Base-by-base conservation (phyloP, 169 alveolate genomes). In the Plasmodium inui region DNA sequence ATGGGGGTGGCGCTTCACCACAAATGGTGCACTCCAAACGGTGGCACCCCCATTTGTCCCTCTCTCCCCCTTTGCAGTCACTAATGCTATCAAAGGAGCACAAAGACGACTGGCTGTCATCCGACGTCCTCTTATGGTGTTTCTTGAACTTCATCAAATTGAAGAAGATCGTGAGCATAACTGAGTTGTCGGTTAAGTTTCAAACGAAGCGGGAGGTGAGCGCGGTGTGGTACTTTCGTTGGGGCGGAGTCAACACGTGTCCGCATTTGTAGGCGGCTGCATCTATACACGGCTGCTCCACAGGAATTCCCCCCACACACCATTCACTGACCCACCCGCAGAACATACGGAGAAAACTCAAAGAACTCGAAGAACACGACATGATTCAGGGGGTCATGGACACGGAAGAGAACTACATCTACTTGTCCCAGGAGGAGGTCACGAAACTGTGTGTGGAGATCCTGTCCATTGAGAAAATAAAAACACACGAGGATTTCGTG, bases 331-430 rank as follows among this genome's bases (percentile, higher is more conserved):
- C 39, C 39, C 71, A n/a, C 41, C 6, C 14, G 39, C 53, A 88
- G 94, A 85, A 88, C 72, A 88, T 88, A 39, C 3, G 82, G 9
- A 80, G 82, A 88, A 88, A 79, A 61, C 82, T 88, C 26, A 85
- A 88, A 44, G 90, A 88, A 41, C 72, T 88, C 30, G 94, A 88
- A 80, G 89, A 78, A n/a, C 89, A 44, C 34, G 94, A 88, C 39
- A 79, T 88, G 94, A 88, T 88, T n/a, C 81, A 88, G 22, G 94
- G 94, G 12, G 94, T 88, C 46, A 41, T 88, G 39, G 94, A 88
- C 53, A 85, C 37, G 50, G 82, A 88, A 39, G 94, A 85, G 32
- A 88, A 88, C 53, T 88, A 88, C n/a, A 88, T 88, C 37, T 88
- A 88, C 82, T 79, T 88, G 57, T 88, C 94, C 61, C 94, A 88